Percentiles rank a stretch among this genome's conserved stretches.
Evolutionary conservation across 352 stramenopile species (phyloP).

Genomic region (Saprolegnia parasitica): DNA sequence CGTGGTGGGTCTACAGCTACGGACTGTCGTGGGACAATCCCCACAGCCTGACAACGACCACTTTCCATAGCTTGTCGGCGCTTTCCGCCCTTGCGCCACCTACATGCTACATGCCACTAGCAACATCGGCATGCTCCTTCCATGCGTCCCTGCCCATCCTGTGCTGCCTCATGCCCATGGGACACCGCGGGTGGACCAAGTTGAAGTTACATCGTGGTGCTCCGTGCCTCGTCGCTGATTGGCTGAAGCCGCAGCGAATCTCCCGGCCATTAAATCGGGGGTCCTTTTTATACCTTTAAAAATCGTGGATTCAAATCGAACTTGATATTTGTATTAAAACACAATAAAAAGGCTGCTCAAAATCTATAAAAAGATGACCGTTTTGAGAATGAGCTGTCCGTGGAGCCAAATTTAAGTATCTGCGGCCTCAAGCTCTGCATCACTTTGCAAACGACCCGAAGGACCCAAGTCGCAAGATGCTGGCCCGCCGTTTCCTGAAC

Average conservation of each 20-base stretch:
- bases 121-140: neutral
- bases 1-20: too few species aligned
- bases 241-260: neutral
- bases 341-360: neutral
- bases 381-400: neutral
- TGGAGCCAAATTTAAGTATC: neutral
- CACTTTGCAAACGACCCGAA: conserved; percentile 6
- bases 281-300: neutral
- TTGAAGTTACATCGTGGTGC: conserved; percentile 12
- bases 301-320: neutral
- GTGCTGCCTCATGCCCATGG: neutral
- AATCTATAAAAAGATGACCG: neutral
- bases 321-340: neutral
- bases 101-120: neutral
- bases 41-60: too few species aligned
- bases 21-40: too few species aligned
- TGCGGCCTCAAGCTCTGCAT: conserved; percentile 7
- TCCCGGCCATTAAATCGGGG: neutral
- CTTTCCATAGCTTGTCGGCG: too few species aligned
- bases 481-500: conserved; percentile 10
- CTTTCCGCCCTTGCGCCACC: neutral
- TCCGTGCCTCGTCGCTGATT: neutral
- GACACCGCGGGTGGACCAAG: conserved; percentile 2
- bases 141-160: neutral
- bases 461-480: conserved; percentile 10